Evolutionary conservation across 2,329 filamentous ascomycete genomes (phyloP).

Genomic region (Colletotrichum sp.): DNA sequence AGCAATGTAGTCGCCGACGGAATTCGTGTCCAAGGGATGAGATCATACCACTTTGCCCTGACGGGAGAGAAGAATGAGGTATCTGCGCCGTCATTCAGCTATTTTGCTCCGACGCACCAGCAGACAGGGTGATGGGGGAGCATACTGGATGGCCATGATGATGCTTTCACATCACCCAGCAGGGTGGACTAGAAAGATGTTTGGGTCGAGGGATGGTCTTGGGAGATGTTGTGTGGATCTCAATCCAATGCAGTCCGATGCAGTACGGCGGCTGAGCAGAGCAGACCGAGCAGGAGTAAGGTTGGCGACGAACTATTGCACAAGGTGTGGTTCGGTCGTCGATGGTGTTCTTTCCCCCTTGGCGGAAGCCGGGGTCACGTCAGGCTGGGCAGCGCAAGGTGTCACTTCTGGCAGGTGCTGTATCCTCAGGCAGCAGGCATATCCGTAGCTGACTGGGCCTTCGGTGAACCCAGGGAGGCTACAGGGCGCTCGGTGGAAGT

Average conservation of each 20-base stretch:
- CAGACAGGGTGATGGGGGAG: neutral
- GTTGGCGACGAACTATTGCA: constrained; percentile 26
- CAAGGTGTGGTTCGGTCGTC: neutral
- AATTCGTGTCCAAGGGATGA: neutral
- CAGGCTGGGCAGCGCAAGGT: constrained; percentile 13
- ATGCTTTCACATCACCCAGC: constrained; percentile 21
- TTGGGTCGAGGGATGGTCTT: constrained; percentile 12
- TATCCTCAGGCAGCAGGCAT: constrained; percentile 12
- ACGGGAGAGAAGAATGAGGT: constrained; percentile 94
- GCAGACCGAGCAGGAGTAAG: constrained; percentile 16
- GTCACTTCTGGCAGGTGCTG: neutral
- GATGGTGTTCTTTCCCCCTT: constrained; percentile 1
- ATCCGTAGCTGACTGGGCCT: neutral
- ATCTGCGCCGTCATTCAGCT: constrained; percentile 60
- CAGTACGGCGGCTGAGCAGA: neutral
- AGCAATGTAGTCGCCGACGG: neutral
- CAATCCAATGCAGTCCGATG: neutral
- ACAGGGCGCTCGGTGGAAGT: neutral
- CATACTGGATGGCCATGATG: constrained; percentile 53
- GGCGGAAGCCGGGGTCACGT: neutral
- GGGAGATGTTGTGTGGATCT: constrained; percentile 7
- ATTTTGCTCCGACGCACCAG: neutral
- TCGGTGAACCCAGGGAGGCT: neutral
- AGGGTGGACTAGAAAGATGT: constrained; percentile 4
- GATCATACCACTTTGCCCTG: constrained; percentile 97